Evolutionary conservation across 106 monocot species (phyloP), one percentile per base, ranked within the genome.

Genomic region (Iris macrosiphon): DNA sequence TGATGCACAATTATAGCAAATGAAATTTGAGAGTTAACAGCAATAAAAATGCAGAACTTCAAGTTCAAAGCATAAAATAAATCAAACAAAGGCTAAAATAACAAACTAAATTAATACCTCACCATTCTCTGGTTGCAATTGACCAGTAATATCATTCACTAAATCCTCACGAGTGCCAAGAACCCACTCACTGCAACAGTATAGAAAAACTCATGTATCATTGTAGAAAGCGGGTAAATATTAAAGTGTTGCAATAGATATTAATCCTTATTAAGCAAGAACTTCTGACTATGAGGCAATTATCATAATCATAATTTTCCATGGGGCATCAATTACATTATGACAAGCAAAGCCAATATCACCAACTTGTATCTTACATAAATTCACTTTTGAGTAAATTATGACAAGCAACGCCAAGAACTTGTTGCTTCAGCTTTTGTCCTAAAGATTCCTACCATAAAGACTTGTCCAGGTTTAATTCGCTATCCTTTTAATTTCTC

Each of bases 91-190:
- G 26, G 18, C 11, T 31, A 24, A 29, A 41, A 29, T 28, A 20
- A 40, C 41, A 6, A 32, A 35, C 30, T 4, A 54, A 51, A 62
- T 24, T 37, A 62, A 65, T 81, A 90, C 96, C 82, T 96, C 96
- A 31, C 86, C 86, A 45, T 80, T 69, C 45, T 83, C 96, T 61
- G 82, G 79, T 47, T 78, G 85, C 42, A 96, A 28, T 66, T 90
- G 80, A 51, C 65, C 30, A 64, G 60, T 56, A 46, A 96, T 90
- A 52, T 89, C 80, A 43, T 83, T 86, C 39, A 80, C 89, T 9
- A 96, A 77, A 59, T 96, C 96, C 55, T 96, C 96, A 52, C 90
- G 76, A 26, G 77, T 77, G 6, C 96, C 90, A 71, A 96, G 75
- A 66, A 96, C 96, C 96, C 96, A 96, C 57, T 90, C 86, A 55